Percentiles rank a stretch among this genome's conserved stretches.
Conservation (phyloP, 495 filamentous ascomycete species). For the Usnea hakonensis region DNA sequence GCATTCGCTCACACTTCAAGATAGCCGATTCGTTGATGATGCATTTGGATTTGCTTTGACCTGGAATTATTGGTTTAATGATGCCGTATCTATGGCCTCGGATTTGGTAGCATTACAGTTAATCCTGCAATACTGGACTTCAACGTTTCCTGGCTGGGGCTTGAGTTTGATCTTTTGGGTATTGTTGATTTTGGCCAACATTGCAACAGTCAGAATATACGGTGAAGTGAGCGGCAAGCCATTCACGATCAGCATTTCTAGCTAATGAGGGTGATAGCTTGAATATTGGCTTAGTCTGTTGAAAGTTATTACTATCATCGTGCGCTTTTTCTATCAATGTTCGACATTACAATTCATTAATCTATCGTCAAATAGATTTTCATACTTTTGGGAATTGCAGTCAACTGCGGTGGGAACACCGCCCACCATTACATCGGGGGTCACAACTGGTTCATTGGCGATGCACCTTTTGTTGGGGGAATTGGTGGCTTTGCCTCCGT, state of each 20-base stretch:
- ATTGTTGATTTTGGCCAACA: slow-evolving; percentile 41
- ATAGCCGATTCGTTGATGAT: slow-evolving; percentile 29
- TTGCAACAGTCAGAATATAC: slow-evolving; percentile 46
- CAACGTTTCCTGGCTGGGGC: slow-evolving; percentile 45
- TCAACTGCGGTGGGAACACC: slow-evolving; percentile 45
- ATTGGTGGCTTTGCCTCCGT: slow-evolving; percentile 48
- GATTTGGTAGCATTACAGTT: slow-evolving; percentile 49
- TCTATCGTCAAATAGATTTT: slow-evolving; percentile 36
- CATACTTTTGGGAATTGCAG: slow-evolving; percentile 44
- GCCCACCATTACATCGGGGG: slow-evolving; percentile 40
- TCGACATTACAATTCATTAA: background rate
- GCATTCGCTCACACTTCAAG: slow-evolving; percentile 4
- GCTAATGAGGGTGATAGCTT: slow-evolving; percentile 29
- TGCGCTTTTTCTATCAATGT: slow-evolving; percentile 24
- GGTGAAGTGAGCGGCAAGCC: slow-evolving; percentile 38
- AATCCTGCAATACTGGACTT: slow-evolving; percentile 45
- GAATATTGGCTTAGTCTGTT: slow-evolving; percentile 50
- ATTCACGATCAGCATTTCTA: background rate
- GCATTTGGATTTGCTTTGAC: slow-evolving; percentile 40
- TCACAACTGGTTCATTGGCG: slow-evolving; percentile 38
- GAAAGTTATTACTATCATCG: slow-evolving; percentile 49
- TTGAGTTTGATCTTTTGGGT: slow-evolving; percentile 47
- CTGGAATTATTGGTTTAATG: slow-evolving; percentile 56
- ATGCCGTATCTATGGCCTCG: slow-evolving; percentile 48
- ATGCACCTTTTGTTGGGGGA: slow-evolving; percentile 47